Base-by-base conservation (phyloP, 1,284 basidiomycete species). In the Gymnopus androsaceus region DNA sequence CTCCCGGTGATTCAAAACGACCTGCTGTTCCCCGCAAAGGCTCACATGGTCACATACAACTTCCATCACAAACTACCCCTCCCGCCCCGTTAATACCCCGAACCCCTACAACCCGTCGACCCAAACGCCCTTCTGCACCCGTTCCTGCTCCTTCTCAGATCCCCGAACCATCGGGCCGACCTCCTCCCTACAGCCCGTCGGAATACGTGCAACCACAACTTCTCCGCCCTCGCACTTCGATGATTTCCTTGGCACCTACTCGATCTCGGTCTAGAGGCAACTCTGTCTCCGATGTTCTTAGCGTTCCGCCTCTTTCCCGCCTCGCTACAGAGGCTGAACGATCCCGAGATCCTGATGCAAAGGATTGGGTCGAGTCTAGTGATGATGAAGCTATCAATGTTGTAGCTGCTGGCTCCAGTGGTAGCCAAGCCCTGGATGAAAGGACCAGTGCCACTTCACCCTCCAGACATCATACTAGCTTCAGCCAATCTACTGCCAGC, bases 331-430 rank as follows among this genome's bases (percentile, higher is more conserved):
- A 70, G 47, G 64, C 68, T 25, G 66, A 67, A 25, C 66, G 68
- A 57, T 61, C 69, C 4, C 68, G 65, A 42, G 69, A 78, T 59
- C 68, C 71, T 11, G 85, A 87, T 61, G 68, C 69, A n/a, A 86
- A 86, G 61, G 76, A 75, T 55, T 90, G 88, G 87, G 69, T 75
- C 25, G 82, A 86, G 59, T 84, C 80, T 3, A 91, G 88, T 63
- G 90, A 92, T 59, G 90, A 92, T 50, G 90, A 92, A 68, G 90
- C 88, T 12, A 89, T 92, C 55, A 83, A 90, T 63, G 75, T 90
- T 42, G 81, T 91, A 41, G 86, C 90, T 1, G 90, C 90, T 9
- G 88, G 83, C 14, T 79, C 87, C 8, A 88, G 87, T 59, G 90
- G 90, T 12, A 87, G 88, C 64, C 87, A 87, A 64, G 84, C 85